Percentiles rank a stretch among this genome's conserved stretches.
These are phyloP conservation scores for Dalbergia oliveri DNA, from an alignment of 306 rosid genomes.

Conservation along the genomic window DNA sequence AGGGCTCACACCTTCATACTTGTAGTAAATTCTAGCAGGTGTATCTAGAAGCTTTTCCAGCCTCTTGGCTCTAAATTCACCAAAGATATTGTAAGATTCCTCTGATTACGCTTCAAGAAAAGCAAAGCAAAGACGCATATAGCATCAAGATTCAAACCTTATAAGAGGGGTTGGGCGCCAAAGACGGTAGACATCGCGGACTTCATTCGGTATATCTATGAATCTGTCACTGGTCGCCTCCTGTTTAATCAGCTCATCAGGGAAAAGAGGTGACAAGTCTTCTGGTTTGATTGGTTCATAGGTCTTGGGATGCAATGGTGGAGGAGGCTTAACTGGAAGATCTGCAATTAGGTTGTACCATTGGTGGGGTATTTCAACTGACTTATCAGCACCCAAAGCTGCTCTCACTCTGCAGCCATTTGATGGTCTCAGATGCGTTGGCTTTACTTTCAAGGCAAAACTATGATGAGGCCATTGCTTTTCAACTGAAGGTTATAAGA, in stretches of 20 bases:
- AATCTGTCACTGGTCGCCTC: constrained; percentile 73
- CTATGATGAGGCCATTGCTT: constrained; percentile 57
- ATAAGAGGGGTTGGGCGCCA: constrained; percentile 99
- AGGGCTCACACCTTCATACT: constrained; percentile 95
- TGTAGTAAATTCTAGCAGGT: constrained; percentile 94
- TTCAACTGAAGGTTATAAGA: constrained; percentile 54
- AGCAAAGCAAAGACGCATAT: background rate
- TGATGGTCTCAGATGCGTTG: constrained; percentile 56
- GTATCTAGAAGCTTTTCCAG: constrained; percentile 92
- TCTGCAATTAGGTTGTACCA: constrained; percentile 95
- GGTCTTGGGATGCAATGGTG: constrained; percentile 84
- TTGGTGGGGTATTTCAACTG: constrained; percentile 70
- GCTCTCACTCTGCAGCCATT: constrained; percentile 72
- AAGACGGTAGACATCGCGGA: constrained; percentile 77
- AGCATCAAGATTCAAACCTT: constrained; percentile 59
- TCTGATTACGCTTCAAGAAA: constrained; percentile 26
- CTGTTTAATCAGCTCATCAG: constrained; percentile 82
- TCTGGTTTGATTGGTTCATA: constrained; percentile 79
- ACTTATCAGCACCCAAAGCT: constrained; percentile 50
- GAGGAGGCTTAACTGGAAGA: constrained; percentile 91
- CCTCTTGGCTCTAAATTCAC: constrained; percentile 81
- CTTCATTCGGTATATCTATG: constrained; percentile 86
- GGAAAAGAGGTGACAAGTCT: constrained; percentile 82
- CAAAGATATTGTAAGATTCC: constrained; percentile 39
- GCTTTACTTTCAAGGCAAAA: constrained; percentile 56